These are phyloP conservation scores for Halenospora varia DNA, from an alignment of 495 filamentous ascomycete species.

Conservation along the genomic window DNA sequence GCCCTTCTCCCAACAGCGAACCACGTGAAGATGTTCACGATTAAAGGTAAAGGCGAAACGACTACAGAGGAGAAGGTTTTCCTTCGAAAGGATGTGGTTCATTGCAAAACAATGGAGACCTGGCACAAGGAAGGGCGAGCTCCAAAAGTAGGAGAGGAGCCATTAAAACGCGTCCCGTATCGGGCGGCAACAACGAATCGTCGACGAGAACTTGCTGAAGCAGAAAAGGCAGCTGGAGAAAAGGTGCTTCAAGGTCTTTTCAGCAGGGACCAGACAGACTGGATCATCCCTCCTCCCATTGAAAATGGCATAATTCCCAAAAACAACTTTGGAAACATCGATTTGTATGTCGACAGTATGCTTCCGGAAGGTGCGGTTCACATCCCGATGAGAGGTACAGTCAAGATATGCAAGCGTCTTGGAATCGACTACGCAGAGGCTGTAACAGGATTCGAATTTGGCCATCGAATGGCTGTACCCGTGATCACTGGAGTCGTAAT, in stretches of 20 bases:
- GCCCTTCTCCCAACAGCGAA: slow-evolving; percentile 67
- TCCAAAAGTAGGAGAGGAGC: slow-evolving; percentile 61
- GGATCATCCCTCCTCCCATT: slow-evolving; percentile 85
- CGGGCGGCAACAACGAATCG: slow-evolving; percentile 85
- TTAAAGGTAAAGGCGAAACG: slow-evolving; percentile 59
- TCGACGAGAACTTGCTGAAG: slow-evolving; percentile 86
- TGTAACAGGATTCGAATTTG: slow-evolving; percentile 95
- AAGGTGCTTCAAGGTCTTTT: slow-evolving; percentile 87
- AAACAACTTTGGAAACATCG: slow-evolving; percentile 95
- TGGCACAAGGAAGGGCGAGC: slow-evolving; percentile 96
- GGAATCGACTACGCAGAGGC: slow-evolving; percentile 91
- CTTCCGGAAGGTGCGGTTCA: slow-evolving; percentile 83
- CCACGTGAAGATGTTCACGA: slow-evolving; percentile 69
- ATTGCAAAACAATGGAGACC: slow-evolving; percentile 87
- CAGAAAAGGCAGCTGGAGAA: slow-evolving; percentile 68
- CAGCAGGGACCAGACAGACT: slow-evolving; percentile 81
- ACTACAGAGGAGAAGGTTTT: slow-evolving; percentile 76
- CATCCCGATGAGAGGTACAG: slow-evolving; percentile 71
- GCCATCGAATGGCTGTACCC: slow-evolving; percentile 85
- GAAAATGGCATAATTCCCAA: slow-evolving; percentile 82
- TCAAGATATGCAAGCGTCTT: slow-evolving; percentile 75
- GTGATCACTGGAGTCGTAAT: slow-evolving; percentile 88
- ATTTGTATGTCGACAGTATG: slow-evolving; percentile 92
- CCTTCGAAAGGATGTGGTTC: slow-evolving; percentile 70
- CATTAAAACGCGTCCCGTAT: slow-evolving; percentile 83